Evolutionary conservation across 192 early-diverging fungal species (phyloP).

Genomic region (Rhizoclosmatium globosum): DNA sequence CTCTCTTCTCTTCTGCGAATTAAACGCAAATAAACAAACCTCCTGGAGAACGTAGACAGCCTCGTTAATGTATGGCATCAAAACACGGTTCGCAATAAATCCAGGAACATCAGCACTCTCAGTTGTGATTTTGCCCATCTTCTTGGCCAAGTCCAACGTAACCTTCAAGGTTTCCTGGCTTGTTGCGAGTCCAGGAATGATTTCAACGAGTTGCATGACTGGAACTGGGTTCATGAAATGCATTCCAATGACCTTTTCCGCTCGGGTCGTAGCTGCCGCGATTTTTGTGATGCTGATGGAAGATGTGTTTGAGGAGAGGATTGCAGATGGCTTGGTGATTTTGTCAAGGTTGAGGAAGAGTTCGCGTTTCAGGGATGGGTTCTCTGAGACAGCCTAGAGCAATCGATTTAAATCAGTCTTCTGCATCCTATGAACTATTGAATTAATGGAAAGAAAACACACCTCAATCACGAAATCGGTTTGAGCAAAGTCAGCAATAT

Average conservation of each 20-base stretch:
- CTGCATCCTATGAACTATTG: too few relatives aligned
- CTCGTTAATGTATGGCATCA: conserved; percentile 99
- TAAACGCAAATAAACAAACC: conserved; percentile 47
- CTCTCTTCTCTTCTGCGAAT: conserved; percentile 36
- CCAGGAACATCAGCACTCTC: conserved; percentile 89
- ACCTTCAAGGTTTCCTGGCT: conserved; percentile 69
- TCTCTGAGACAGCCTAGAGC: conserved; percentile 82
- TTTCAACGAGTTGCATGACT: conserved; percentile 96
- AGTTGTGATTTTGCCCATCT: conserved; percentile 96
- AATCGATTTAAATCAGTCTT: not conserved
- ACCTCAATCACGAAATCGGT: conserved; percentile 92
- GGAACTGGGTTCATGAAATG: conserved; percentile 99
- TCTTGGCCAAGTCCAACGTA: conserved; percentile 79
- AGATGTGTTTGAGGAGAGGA: conserved; percentile 97
- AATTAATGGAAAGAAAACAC: not conserved
- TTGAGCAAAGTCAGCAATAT: conserved; percentile 67
- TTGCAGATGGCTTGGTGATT: conserved; percentile 70
- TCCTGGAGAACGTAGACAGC: conserved; percentile 86
- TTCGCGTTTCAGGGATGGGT: conserved; percentile 80
- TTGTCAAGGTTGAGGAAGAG: conserved; percentile 82
- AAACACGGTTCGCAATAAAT: conserved; percentile 95
- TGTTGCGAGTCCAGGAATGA: conserved; percentile 95
- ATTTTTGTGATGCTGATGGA: conserved; percentile 98
- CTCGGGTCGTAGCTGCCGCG: conserved; percentile 84
- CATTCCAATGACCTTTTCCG: conserved; percentile 95